A percentile compares a stretch with the other conserved stretches of the same genome.
phyloP scores from a whole-genome alignment of 116 monocot genomes.

The Zostera marina region DNA sequence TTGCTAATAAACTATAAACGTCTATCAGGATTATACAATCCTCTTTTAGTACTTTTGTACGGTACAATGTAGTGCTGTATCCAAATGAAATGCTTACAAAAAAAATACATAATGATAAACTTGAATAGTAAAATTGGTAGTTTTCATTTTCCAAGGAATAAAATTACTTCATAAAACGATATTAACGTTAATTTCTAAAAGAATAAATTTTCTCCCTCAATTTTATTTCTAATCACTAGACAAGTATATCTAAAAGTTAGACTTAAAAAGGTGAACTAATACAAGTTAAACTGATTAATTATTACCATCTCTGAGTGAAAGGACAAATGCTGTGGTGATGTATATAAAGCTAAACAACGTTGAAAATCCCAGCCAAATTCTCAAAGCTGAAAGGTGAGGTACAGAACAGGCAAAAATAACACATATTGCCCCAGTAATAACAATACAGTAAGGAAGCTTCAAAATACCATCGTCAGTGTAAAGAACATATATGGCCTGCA shows the following conservation, averaged over 20 bases:
- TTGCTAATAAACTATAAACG: not conserved
- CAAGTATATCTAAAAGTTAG: conserved; percentile 1
- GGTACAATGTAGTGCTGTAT: not conserved
- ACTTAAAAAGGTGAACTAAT: not conserved
- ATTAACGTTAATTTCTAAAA: not conserved
- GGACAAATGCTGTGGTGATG: conserved; percentile 44
- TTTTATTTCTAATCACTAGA: not conserved
- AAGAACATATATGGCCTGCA: conserved; percentile 79
- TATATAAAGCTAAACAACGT: conserved; percentile 77
- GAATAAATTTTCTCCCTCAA: not conserved
- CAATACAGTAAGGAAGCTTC: conserved; percentile 91
- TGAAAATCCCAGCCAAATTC: conserved; percentile 85
- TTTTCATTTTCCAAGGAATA: not conserved
- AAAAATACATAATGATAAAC: too few relatives aligned
- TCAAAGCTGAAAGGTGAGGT: conserved; percentile 78
- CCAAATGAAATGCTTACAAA: not conserved
- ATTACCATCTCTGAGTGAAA: conserved; percentile 80
- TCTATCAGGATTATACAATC: not conserved
- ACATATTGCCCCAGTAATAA: conserved; percentile 65
- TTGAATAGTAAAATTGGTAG: too few relatives aligned
- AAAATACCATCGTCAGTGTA: conserved; percentile 49
- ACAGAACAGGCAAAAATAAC: conserved; percentile 90
- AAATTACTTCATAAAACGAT: not conserved
- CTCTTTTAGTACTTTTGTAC: not conserved
- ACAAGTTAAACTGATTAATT: not conserved